Conservation (phyloP, 202 grass and related monocot species). For the Schoenoplectus tabernaemontani region DNA sequence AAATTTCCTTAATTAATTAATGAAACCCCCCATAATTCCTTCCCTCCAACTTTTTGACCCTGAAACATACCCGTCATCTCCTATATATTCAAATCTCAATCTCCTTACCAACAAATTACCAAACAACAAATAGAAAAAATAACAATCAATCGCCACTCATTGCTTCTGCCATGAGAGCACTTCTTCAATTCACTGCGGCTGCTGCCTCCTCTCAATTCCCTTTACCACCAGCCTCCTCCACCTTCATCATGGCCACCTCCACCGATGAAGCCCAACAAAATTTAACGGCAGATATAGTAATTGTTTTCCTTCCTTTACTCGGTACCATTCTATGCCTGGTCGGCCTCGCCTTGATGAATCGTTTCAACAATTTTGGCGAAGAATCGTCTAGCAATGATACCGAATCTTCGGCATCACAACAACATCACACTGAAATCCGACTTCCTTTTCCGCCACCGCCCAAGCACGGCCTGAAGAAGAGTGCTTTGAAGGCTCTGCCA, state of each 20-base stretch:
- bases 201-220: background rate
- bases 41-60: background rate
- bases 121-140: background rate
- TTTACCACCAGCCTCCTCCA: background rate
- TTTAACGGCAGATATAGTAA: background rate
- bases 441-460: background rate
- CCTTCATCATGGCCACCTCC: background rate
- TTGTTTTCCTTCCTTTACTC: conserved; percentile 1
- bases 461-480: conserved; percentile 20
- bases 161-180: conserved; percentile 13
- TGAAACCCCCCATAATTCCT: background rate
- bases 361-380: too few species aligned
- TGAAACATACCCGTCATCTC: background rate
- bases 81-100: conserved; percentile 10
- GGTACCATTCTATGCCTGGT: conserved; percentile 6
- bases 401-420: background rate
- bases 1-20: background rate
- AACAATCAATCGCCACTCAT: background rate
- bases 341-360: background rate
- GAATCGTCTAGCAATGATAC: too few species aligned
- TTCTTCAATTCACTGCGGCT: background rate
- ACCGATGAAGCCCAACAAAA: background rate
- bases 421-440: background rate
- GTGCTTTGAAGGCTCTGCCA: conserved; percentile 2
- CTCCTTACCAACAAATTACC: background rate